phyloP scores from a whole-genome alignment of 495 filamentous ascomycete species.

The Penicillium dipodomyicola region DNA sequence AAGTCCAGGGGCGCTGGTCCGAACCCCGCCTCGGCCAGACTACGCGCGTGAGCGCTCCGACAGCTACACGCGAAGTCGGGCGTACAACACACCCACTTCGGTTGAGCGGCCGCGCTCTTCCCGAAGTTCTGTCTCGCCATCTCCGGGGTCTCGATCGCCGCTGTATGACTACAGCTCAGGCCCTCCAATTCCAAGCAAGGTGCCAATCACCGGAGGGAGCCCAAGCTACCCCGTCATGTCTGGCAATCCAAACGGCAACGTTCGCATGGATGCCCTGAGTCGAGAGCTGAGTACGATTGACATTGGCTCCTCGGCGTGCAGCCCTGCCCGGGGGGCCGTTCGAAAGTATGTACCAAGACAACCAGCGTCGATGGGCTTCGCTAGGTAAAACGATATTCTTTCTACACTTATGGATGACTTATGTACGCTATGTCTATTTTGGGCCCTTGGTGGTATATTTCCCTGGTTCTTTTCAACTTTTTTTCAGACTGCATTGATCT shows the following conservation, averaged over 20 bases:
- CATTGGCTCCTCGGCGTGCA: conserved; percentile 57
- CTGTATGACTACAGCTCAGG: conserved; percentile 37
- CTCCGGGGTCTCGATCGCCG: conserved; percentile 32
- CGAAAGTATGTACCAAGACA: conserved; percentile 28
- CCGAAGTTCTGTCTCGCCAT: conserved; percentile 35
- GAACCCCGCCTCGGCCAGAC: conserved; percentile 24
- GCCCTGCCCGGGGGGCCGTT: conserved; percentile 27
- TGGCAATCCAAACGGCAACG: conserved; percentile 28
- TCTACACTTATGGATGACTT: conserved; percentile 14
- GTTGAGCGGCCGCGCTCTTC: conserved; percentile 28
- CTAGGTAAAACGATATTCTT: conserved; percentile 19
- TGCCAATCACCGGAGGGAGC: conserved; percentile 54
- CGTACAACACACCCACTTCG: conserved; percentile 28
- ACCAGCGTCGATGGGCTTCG: conserved; percentile 35
- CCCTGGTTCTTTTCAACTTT: conserved; percentile 11
- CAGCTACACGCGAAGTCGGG: conserved; percentile 23
- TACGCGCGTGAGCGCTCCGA: conserved; percentile 26
- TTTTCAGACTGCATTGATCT: conserved; percentile 10
- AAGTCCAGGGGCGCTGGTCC: conserved; percentile 17
- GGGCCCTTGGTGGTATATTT: conserved; percentile 14
- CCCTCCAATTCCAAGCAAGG: conserved; percentile 74
- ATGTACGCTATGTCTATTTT: conserved; percentile 21
- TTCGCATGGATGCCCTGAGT: conserved; percentile 63
- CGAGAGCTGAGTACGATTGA: conserved; percentile 82
- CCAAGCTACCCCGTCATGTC: conserved; percentile 30